Conservation (phyloP, 2,329 filamentous ascomycete genomes). For the Aspergillus sp. region DNA sequence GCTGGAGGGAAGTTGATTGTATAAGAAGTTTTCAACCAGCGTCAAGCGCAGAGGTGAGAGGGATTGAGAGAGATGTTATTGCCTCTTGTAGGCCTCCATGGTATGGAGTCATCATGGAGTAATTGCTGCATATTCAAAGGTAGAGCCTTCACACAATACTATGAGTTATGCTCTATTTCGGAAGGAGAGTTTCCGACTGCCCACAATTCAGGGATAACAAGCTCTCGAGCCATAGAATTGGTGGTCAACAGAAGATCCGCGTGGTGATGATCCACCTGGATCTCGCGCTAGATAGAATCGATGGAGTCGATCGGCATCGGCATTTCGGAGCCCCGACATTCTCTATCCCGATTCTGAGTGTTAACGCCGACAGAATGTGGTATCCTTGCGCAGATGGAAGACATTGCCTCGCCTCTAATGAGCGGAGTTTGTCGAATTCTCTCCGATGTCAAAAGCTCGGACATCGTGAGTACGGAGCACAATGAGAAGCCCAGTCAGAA, state of each 20-base stretch:
- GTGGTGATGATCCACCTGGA: not conserved
- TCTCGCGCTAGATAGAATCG: not conserved
- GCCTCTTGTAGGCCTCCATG: too few relatives aligned
- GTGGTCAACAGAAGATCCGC: not conserved
- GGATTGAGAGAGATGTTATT: too few relatives aligned
- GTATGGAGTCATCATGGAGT: too few relatives aligned
- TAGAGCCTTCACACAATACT: too few relatives aligned
- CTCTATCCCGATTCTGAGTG: not conserved
- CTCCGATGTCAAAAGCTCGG: too few relatives aligned
- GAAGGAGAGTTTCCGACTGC: not conserved
- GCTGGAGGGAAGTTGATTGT: too few relatives aligned
- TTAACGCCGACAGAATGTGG: not conserved
- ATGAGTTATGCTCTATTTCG: not conserved
- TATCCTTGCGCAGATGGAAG: not conserved
- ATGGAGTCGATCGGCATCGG: not conserved
- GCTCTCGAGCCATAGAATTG: not conserved
- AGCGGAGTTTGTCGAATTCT: too few relatives aligned
- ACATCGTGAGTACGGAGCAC: too few relatives aligned
- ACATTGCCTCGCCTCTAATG: too few relatives aligned
- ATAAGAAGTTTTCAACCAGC: not conserved
- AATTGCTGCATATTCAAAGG: not conserved
- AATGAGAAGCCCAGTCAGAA: too few relatives aligned
- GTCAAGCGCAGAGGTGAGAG: too few relatives aligned
- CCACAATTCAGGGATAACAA: not conserved
- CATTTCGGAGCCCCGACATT: not conserved